These are phyloP conservation scores for Epicoccum nigrum DNA, from an alignment of 2,329 filamentous ascomycete species.

Conservation along the genomic window DNA sequence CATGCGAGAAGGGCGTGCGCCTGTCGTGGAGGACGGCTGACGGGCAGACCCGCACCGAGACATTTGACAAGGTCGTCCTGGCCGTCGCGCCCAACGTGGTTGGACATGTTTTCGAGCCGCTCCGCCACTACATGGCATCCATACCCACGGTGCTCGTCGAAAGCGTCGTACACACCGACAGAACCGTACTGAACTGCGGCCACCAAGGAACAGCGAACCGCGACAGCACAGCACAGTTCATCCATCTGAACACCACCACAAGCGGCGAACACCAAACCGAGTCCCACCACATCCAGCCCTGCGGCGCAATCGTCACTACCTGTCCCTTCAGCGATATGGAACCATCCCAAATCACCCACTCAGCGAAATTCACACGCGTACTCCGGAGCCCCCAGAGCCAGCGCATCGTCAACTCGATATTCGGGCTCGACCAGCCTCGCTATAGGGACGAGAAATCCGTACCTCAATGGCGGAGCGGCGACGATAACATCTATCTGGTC, in stretches of 20 bases:
- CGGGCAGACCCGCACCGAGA: constrained; percentile 31
- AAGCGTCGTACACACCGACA: constrained; percentile 55
- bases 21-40: constrained; percentile 44
- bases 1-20: constrained; percentile 32
- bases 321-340: constrained; percentile 54
- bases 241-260: constrained; percentile 44
- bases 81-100: constrained; percentile 63
- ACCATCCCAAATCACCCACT: constrained; percentile 51
- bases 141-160: constrained; percentile 59
- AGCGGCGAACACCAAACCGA: constrained; percentile 52
- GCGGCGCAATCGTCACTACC: constrained; percentile 61
- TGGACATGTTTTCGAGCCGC: constrained; percentile 55
- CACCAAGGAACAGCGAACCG: not conserved
- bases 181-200: constrained; percentile 17
- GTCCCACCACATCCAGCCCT: constrained; percentile 59
- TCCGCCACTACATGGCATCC: constrained; percentile 46
- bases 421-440: constrained; percentile 31
- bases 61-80: constrained; percentile 60
- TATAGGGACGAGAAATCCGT: constrained; percentile 26
- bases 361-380: constrained; percentile 59
- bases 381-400: constrained; percentile 59
- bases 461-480: constrained; percentile 58
- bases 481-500: constrained; percentile 60
- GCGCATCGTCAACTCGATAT: constrained; percentile 55
- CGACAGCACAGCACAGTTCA: constrained; percentile 30